phyloP scores from a whole-genome alignment of 768 basidiomycete species.

The Tulasnella sp. region DNA sequence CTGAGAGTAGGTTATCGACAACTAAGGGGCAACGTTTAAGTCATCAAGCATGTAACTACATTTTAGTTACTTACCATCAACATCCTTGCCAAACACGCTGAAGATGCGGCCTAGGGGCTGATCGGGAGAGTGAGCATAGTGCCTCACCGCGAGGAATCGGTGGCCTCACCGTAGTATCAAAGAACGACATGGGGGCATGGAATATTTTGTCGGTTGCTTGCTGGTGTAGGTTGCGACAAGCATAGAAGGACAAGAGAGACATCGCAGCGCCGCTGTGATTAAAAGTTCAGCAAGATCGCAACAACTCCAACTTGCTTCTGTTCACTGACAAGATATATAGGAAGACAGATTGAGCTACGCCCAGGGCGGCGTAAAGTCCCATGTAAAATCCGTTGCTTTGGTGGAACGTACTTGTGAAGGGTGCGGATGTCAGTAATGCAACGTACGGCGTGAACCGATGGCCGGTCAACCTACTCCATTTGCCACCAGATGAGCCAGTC shows the following conservation, averaged over 20 bases:
- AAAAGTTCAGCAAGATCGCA: background rate
- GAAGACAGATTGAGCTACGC: conserved; percentile 54
- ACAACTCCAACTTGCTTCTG: background rate
- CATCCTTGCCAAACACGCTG: conserved; percentile 32
- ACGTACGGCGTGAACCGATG: background rate
- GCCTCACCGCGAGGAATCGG: no score
- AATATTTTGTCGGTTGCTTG: conserved; percentile 55
- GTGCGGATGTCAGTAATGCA: conserved; percentile 43
- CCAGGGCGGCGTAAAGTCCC: conserved; percentile 58
- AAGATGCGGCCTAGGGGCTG: conserved; percentile 27
- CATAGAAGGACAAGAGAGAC: conserved; percentile 46
- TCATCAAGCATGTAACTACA: background rate
- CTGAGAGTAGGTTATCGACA: background rate
- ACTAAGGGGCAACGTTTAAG: background rate
- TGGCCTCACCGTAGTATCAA: conserved; percentile 23
- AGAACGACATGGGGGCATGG: conserved; percentile 48
- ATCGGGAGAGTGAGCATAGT: background rate
- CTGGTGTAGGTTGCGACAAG: conserved; percentile 61
- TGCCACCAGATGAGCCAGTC: conserved; percentile 74
- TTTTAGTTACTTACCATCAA: conserved; percentile 31
- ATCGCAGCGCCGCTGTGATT: conserved; percentile 19
- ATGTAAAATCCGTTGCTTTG: conserved; percentile 59
- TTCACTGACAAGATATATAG: conserved; percentile 54
- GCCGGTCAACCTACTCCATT: conserved; percentile 45
- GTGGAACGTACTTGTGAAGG: conserved; percentile 44